These are phyloP conservation scores for Calonectria pseudoturangicola DNA, from an alignment of 2,329 filamentous ascomycete genomes.

Conservation along the genomic window DNA sequence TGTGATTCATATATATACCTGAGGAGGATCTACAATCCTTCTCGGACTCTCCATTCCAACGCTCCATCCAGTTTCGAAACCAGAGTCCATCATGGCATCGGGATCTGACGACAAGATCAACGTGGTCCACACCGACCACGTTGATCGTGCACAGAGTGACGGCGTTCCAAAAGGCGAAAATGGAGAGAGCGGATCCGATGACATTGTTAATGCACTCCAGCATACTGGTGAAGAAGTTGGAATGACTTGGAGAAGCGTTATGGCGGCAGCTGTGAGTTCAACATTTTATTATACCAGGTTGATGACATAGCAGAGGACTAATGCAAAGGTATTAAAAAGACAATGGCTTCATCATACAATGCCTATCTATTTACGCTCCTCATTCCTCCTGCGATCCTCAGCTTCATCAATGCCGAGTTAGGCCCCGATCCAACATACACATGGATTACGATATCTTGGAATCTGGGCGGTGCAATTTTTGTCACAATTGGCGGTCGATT, in stretches of 20 bases:
- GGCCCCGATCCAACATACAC: conserved; percentile 58
- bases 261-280: conserved; percentile 36
- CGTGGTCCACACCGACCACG: conserved; percentile 31
- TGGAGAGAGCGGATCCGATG: conserved; percentile 1
- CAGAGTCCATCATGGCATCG: conserved; percentile 16
- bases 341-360: conserved; percentile 47
- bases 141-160: neutral
- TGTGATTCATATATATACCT: neutral
- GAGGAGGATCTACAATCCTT: neutral
- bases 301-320: neutral
- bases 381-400: conserved; percentile 58
- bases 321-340: neutral
- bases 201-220: conserved; percentile 36
- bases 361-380: conserved; percentile 61
- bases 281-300: neutral
- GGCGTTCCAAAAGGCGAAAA: neutral
- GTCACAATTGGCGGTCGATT: conserved; percentile 60
- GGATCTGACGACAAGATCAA: conserved; percentile 29
- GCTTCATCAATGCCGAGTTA: conserved; percentile 59
- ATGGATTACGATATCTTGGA: conserved; percentile 60
- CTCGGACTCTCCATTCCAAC: neutral
- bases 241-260: conserved; percentile 40
- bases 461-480: conserved; percentile 58
- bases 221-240: conserved; percentile 39
- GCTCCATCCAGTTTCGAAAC: neutral